These are phyloP conservation scores for Botrytis medusae DNA, from an alignment of 2,329 filamentous ascomycete genomes.

Conservation along the genomic window DNA sequence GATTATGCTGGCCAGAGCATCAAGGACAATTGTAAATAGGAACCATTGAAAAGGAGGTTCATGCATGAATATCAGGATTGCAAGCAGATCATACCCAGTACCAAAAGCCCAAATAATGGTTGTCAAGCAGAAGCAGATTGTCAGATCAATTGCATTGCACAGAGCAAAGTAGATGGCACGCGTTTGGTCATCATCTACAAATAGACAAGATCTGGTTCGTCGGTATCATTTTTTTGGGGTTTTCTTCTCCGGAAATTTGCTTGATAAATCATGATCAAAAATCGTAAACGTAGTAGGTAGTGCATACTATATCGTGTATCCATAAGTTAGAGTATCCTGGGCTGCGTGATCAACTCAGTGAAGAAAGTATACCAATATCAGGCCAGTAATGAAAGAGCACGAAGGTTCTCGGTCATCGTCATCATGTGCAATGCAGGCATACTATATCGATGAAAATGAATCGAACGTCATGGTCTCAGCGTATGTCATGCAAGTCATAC, in stretches of 20 bases:
- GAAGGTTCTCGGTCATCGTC: constrained; percentile 25
- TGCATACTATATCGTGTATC: constrained; percentile 21
- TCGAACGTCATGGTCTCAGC: constrained; percentile 40
- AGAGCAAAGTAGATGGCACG: constrained; percentile 11
- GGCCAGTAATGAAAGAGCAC: constrained; percentile 17
- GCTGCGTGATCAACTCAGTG: constrained; percentile 23
- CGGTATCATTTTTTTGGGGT: not conserved
- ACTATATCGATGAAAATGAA: constrained; percentile 39
- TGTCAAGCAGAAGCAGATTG: constrained; percentile 15
- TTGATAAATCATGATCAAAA: constrained; percentile 14
- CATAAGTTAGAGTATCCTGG: constrained; percentile 19
- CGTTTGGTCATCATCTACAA: constrained; percentile 15
- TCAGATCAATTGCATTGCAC: constrained; percentile 19
- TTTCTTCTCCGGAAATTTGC: constrained; percentile 10
- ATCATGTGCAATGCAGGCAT: constrained; percentile 39
- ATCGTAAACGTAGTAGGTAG: constrained; percentile 17
- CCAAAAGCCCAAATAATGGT: constrained; percentile 13
- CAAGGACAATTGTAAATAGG: constrained; percentile 1
- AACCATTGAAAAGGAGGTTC: constrained; percentile 3
- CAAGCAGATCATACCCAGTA: constrained; percentile 13
- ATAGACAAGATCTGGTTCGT: constrained; percentile 9
- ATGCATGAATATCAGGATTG: constrained; percentile 19
- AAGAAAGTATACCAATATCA: constrained; percentile 21
- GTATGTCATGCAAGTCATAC: constrained; percentile 36
- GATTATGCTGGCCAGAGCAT: constrained; percentile 7